These are phyloP conservation scores for Staphylotrichum longicolle DNA, from an alignment of 495 filamentous ascomycete genomes.

Conservation along the genomic window DNA sequence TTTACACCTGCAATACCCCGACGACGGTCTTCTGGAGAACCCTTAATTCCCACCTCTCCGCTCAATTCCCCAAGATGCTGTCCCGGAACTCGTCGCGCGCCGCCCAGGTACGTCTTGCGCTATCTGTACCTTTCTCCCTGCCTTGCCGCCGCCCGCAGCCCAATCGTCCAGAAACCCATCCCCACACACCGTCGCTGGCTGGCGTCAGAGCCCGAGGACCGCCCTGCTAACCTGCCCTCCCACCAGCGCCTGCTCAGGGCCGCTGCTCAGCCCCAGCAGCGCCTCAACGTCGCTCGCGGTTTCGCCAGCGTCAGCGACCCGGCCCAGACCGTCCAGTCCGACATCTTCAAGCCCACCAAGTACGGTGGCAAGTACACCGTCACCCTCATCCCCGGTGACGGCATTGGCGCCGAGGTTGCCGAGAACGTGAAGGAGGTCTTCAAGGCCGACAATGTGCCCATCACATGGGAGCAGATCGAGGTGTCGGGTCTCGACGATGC, in stretches of 20 bases:
- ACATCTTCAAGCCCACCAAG: constrained; percentile 98
- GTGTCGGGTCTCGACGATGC: constrained; percentile 79
- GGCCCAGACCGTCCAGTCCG: constrained; percentile 78
- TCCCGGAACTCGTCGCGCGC: constrained; percentile 56
- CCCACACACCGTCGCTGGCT: too few relatives aligned
- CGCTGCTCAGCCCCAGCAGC: constrained; percentile 48
- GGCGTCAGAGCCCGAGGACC: too few relatives aligned
- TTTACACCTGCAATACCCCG: constrained; percentile 12
- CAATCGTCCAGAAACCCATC: background rate
- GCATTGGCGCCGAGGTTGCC: constrained; percentile 96
- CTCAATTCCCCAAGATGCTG: constrained; percentile 52
- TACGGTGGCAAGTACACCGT: constrained; percentile 99
- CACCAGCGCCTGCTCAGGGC: constrained; percentile 56
- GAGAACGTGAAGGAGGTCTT: constrained; percentile 98
- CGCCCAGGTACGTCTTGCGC: constrained; percentile 42
- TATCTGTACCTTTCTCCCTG: background rate
- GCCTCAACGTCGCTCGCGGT: constrained; percentile 44
- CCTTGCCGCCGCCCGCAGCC: constrained; percentile 5
- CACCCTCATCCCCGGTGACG: constrained; percentile 95
- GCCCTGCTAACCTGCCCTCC: constrained; percentile 31
- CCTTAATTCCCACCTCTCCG: background rate
- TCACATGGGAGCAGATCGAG: constrained; percentile 98
- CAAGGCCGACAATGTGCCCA: constrained; percentile 98
- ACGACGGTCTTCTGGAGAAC: constrained; percentile 2
- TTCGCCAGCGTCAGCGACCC: constrained; percentile 79